Evolutionary conservation across 179 eudicot genomes (phyloP).

Genomic region (Heliamphora pulchella): DNA sequence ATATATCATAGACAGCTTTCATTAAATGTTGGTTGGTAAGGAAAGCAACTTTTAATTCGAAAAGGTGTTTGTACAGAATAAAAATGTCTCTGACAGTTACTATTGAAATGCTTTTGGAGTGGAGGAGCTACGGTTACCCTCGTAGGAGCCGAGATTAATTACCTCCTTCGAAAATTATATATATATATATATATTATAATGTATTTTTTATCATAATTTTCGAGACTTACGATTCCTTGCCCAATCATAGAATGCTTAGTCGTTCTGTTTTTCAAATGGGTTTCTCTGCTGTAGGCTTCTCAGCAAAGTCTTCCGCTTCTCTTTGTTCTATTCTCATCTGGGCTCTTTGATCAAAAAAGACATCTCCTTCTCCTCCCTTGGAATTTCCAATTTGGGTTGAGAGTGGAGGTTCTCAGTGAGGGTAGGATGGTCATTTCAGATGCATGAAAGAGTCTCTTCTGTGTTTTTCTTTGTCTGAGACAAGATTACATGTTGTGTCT

Average conservation of each 20-base stretch:
- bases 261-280: background rate
- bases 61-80: background rate
- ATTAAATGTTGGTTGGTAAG: conserved; percentile 5
- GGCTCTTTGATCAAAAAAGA: background rate
- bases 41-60: conserved; percentile 4
- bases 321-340: background rate
- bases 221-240: no score
- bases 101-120: background rate
- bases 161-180: no score
- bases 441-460: background rate
- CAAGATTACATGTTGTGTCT: conserved; percentile 16
- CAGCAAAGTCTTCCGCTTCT: background rate
- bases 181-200: no score
- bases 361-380: background rate
- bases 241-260: background rate
- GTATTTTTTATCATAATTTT: no score
- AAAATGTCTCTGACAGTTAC: conserved; percentile 4
- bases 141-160: no score
- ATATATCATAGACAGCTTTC: background rate
- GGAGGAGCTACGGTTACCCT: background rate
- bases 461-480: background rate
- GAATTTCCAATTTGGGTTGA: background rate
- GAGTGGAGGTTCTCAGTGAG: conserved; percentile 1
- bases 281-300: background rate
- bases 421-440: conserved; percentile 20